phyloP scores from a whole-genome alignment of 164 flowering plant species.

The Vitis rupestris region DNA sequence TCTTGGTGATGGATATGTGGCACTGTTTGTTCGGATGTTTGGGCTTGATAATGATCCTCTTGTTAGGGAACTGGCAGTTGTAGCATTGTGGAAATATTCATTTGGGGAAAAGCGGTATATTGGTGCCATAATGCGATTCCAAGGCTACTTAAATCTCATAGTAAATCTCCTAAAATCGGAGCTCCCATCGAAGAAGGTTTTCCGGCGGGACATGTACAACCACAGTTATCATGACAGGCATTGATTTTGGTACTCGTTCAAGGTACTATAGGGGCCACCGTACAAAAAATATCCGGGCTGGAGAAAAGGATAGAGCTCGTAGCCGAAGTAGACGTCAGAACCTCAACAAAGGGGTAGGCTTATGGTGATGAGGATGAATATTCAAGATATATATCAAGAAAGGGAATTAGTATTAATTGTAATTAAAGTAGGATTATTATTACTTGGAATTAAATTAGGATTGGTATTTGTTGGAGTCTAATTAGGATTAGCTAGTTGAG shows the following conservation, averaged over 20 bases:
- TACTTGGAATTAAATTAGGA: no score
- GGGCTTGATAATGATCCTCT: conserved; percentile 76
- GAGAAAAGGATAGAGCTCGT: neutral
- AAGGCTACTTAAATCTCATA: conserved; percentile 65
- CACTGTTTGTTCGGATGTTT: conserved; percentile 81
- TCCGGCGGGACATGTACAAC: conserved; percentile 22
- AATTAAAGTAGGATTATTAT: no score
- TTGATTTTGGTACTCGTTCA: conserved; percentile 11
- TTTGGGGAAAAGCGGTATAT: conserved; percentile 69
- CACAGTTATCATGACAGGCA: conserved; percentile 23
- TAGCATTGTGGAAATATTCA: conserved; percentile 79
- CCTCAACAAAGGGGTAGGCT: conserved; percentile 21
- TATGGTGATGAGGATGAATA: no score
- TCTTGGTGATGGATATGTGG: conserved; percentile 40
- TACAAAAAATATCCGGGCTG: neutral
- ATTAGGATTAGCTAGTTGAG: no score
- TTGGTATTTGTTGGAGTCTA: no score
- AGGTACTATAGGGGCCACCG: conserved; percentile 16
- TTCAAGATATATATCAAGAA: no score
- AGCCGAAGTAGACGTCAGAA: conserved; percentile 31
- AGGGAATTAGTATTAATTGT: no score
- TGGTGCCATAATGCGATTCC: conserved; percentile 65
- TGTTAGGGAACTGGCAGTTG: conserved; percentile 77
- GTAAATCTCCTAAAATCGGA: conserved; percentile 72
- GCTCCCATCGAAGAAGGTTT: conserved; percentile 13